A percentile compares a stretch with the other conserved stretches of the same genome.
Conservation (phyloP, 1,284 basidiomycete genomes). For the Pascua guehoae region DNA sequence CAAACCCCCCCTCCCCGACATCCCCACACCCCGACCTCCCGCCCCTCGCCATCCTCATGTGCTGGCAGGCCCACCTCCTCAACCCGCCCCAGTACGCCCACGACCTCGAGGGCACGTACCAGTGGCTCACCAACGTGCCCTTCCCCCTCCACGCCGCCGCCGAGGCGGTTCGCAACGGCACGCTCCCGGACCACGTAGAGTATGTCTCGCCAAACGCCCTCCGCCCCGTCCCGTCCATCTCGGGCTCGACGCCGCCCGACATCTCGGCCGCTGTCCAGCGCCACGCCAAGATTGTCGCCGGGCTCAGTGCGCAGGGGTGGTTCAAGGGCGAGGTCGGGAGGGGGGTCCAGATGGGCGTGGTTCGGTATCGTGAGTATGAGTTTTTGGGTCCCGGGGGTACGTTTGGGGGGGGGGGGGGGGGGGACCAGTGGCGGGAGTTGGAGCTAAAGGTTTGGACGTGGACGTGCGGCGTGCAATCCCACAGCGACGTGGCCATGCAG, state of each 20-base stretch:
- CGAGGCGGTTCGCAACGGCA: conserved; percentile 4
- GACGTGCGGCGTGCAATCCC: too few species aligned
- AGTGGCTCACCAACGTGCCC: conserved; percentile 11
- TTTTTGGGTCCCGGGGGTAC: too few species aligned
- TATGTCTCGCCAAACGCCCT: neutral
- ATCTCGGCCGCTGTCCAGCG: conserved; percentile 31
- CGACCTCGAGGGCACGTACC: conserved; percentile 22
- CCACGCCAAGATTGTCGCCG: conserved; percentile 29
- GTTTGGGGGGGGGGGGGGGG: too few species aligned
- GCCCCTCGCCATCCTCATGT: conserved; percentile 29
- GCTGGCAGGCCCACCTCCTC: conserved; percentile 41
- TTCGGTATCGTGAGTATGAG: conserved; percentile 34
- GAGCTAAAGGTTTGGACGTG: too few species aligned
- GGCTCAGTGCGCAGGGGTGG: conserved; percentile 33
- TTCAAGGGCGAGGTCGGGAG: conserved; percentile 6
- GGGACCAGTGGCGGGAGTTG: too few species aligned
- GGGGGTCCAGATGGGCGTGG: conserved; percentile 28
- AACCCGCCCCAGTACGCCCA: conserved; percentile 27
- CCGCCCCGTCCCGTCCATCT: conserved; percentile 3
- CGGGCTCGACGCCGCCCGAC: conserved; percentile 26
- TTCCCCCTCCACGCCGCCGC: conserved; percentile 20
- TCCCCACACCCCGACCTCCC: conserved; percentile 17
- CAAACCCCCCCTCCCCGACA: neutral
- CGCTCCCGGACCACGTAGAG: conserved; percentile 8
- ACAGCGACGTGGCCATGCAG: too few species aligned